phyloP scores from a whole-genome alignment of 73 alveolate species.

The Paramecium sexaurelia region DNA sequence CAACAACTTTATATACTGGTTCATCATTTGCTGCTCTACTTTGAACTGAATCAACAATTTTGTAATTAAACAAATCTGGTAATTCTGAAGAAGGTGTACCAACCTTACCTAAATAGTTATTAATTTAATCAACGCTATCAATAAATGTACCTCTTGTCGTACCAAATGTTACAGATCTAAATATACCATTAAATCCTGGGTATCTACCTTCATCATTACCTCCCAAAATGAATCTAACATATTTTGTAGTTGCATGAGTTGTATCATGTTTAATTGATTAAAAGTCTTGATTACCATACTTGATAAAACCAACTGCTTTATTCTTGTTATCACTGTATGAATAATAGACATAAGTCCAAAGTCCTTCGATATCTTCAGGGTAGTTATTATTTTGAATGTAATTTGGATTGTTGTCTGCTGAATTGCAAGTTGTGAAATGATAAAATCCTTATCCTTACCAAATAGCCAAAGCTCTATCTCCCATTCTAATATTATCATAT shows the following conservation, averaged over 20 bases:
- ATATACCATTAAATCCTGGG: constrained; percentile 56
- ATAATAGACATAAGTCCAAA: constrained; percentile 60
- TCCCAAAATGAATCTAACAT: constrained; percentile 51
- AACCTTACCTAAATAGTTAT: background rate
- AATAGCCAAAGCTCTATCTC: constrained; percentile 47
- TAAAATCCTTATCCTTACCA: constrained; percentile 64
- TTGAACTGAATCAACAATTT: background rate
- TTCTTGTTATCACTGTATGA: constrained; percentile 28
- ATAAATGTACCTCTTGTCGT: background rate
- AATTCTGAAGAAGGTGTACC: constrained; percentile 51
- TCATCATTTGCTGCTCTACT: constrained; percentile 26
- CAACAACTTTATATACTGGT: constrained; percentile 43
- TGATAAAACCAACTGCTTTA: constrained; percentile 39
- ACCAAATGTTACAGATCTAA: constrained; percentile 41
- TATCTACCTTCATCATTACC: constrained; percentile 55
- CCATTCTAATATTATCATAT: constrained; percentile 60
- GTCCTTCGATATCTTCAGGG: constrained; percentile 61
- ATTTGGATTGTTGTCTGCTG: background rate
- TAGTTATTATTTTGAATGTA: constrained; percentile 41
- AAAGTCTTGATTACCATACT: constrained; percentile 41
- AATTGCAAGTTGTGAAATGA: constrained; percentile 54
- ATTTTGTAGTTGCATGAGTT: constrained; percentile 46
- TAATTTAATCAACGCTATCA: background rate
- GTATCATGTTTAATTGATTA: constrained; percentile 42
- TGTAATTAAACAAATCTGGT: background rate